phyloP scores from a whole-genome alignment of 768 basidiomycete genomes.

The Phlebiopsis flavidoalba region DNA sequence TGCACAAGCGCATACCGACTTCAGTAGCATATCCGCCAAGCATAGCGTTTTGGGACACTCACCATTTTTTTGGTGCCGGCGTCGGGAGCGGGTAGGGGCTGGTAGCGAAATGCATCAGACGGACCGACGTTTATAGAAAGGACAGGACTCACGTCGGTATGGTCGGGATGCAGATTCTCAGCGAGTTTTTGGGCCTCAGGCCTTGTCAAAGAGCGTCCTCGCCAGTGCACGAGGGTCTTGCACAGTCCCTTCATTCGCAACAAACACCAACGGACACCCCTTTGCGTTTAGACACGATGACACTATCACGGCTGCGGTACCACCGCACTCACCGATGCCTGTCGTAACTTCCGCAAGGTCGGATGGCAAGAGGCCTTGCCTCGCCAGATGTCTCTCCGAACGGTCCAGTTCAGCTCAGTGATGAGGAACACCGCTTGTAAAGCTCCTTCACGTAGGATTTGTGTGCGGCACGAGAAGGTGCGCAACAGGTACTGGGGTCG shows the following conservation, averaged over 20 bases:
- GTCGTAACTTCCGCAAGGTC: constrained; percentile 95
- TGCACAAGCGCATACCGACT: constrained; percentile 21
- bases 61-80: constrained; percentile 99
- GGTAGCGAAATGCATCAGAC: constrained; percentile 3
- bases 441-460: constrained; percentile 86
- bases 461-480: constrained; percentile 72
- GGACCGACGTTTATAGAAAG: background rate
- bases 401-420: constrained; percentile 87
- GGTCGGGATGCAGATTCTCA: constrained; percentile 77
- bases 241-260: constrained; percentile 53
- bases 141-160: constrained; percentile 72
- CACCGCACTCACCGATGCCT: constrained; percentile 64
- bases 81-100: constrained; percentile 81
- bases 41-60: constrained; percentile 25
- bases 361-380: constrained; percentile 76
- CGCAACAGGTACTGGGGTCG: constrained; percentile 30
- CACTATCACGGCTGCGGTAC: background rate
- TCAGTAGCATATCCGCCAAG: background rate
- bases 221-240: constrained; percentile 81
- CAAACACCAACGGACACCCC: background rate
- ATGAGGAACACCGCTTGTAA: constrained; percentile 82
- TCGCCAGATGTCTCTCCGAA: constrained; percentile 84
- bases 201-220: constrained; percentile 67
- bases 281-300: background rate
- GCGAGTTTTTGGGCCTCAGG: constrained; percentile 75